A percentile compares a stretch with the other conserved stretches of the same genome.
Evolutionary conservation across 805 yeast species (phyloP).

Genomic region (Yueomyces sinensis): DNA sequence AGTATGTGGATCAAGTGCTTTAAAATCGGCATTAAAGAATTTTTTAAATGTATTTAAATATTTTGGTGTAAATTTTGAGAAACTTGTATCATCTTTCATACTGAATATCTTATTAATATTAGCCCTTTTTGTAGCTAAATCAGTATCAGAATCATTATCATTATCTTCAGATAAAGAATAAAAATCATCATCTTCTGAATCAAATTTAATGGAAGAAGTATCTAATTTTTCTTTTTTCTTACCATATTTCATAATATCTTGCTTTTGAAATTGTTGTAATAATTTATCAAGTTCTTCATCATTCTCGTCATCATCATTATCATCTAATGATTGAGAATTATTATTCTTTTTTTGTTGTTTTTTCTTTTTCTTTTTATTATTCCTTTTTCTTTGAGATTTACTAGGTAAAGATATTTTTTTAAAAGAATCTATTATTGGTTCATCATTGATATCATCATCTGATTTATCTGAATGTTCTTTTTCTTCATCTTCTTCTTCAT

Average conservation of each 20-base stretch:
- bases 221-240: constrained; percentile 6
- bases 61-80: constrained; percentile 9
- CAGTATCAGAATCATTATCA: constrained; percentile 13
- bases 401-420: constrained; percentile 6
- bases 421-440: not conserved
- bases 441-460: not conserved
- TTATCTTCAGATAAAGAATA: constrained; percentile 29
- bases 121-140: constrained; percentile 1
- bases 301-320: constrained; percentile 19
- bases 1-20: constrained; percentile 58
- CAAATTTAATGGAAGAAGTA: constrained; percentile 19
- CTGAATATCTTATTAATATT: constrained; percentile 26
- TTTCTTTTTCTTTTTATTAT: constrained; percentile 15
- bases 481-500: constrained; percentile 4
- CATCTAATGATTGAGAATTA: constrained; percentile 3
- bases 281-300: constrained; percentile 50
- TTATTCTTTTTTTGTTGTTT: constrained; percentile 6
- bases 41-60: constrained; percentile 2
- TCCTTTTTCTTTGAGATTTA: constrained; percentile 15
- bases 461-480: constrained; percentile 3
- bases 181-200: constrained; percentile 25
- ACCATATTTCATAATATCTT: constrained; percentile 11
- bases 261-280: constrained; percentile 30
- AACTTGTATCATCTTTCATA: constrained; percentile 16
- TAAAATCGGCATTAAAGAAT: constrained; percentile 17